Evolutionary conservation across 768 basidiomycete genomes (phyloP).

Genomic region (Porpolomopsis calyptriformis): DNA sequence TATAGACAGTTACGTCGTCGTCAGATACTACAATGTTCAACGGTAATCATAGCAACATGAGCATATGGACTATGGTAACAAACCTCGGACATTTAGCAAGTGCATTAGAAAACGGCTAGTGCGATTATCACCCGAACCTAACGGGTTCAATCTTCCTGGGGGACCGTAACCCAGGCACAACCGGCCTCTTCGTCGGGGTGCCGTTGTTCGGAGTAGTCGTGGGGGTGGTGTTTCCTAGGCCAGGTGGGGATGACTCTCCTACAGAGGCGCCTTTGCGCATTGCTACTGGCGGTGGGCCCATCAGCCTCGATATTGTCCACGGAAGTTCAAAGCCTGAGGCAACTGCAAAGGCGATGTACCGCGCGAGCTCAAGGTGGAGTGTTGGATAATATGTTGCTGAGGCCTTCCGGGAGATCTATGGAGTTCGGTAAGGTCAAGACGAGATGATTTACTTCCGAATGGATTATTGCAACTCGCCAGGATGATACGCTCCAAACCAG

Average conservation of each 20-base stretch:
- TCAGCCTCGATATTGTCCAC: constrained; percentile 66
- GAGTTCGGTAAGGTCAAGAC: not conserved
- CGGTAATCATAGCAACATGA: too few relatives aligned
- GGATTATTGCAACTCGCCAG: constrained; percentile 43
- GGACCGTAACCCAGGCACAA: constrained; percentile 29
- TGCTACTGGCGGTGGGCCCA: constrained; percentile 65
- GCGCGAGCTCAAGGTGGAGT: constrained; percentile 85
- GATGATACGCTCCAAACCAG: constrained; percentile 85
- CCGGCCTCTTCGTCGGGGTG: constrained; percentile 5
- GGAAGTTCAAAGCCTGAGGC: constrained; percentile 69
- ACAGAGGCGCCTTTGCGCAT: constrained; percentile 36
- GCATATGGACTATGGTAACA: too few relatives aligned
- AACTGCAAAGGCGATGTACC: constrained; percentile 64
- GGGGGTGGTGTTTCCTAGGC: constrained; percentile 13
- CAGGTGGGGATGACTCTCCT: constrained; percentile 1
- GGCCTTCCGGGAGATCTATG: constrained; percentile 89
- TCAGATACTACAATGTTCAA: too few relatives aligned
- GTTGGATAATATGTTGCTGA: constrained; percentile 91
- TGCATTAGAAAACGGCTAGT: too few relatives aligned
- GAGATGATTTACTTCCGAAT: not conserved
- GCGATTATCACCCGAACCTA: constrained; percentile 23
- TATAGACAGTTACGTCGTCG: too few relatives aligned
- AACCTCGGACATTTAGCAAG: too few relatives aligned
- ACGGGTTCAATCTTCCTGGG: constrained; percentile 35
- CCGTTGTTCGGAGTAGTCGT: constrained; percentile 3